A percentile compares a stretch with the other conserved stretches of the same genome.
Conservation (phyloP, 1,139 yeast species). For the Blastobotrys serpentis region DNA sequence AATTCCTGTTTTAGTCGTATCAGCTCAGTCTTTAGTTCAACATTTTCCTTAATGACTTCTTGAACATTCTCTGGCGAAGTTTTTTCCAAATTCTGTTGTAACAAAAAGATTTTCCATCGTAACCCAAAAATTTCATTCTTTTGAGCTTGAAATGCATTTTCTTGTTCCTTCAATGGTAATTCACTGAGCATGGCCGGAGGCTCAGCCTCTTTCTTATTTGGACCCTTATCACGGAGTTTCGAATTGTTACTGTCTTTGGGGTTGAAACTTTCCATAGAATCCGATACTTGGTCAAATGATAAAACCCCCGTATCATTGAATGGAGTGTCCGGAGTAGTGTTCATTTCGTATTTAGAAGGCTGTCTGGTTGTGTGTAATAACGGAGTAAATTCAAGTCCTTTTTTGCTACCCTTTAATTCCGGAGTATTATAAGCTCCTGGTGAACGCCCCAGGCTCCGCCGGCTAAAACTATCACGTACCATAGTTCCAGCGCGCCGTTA, state of each 20-base stretch:
- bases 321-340: conserved; percentile 6
- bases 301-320: conserved; percentile 13
- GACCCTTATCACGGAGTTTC: background rate
- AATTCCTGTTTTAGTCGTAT: conserved; percentile 25
- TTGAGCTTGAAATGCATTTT: conserved; percentile 45
- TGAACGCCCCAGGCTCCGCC: conserved; percentile 4
- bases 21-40: conserved; percentile 27
- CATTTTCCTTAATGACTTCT: conserved; percentile 22
- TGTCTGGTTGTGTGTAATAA: conserved; percentile 4
- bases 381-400: conserved; percentile 2
- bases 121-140: conserved; percentile 63
- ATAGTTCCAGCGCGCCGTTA: background rate
- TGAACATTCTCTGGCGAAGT: conserved; percentile 23
- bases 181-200: conserved; percentile 8
- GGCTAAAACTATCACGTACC: conserved; percentile 7
- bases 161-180: conserved; percentile 33
- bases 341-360: background rate
- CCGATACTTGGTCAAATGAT: conserved; percentile 19
- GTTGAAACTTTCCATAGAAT: conserved; percentile 19
- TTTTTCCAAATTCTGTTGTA: conserved; percentile 20
- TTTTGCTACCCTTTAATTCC: background rate
- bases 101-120: conserved; percentile 46
- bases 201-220: background rate
- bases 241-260: conserved; percentile 10
- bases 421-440: conserved; percentile 6